These are phyloP conservation scores for Xanthoconium purpureum DNA, from an alignment of 768 basidiomycete genomes.

Conservation along the genomic window DNA sequence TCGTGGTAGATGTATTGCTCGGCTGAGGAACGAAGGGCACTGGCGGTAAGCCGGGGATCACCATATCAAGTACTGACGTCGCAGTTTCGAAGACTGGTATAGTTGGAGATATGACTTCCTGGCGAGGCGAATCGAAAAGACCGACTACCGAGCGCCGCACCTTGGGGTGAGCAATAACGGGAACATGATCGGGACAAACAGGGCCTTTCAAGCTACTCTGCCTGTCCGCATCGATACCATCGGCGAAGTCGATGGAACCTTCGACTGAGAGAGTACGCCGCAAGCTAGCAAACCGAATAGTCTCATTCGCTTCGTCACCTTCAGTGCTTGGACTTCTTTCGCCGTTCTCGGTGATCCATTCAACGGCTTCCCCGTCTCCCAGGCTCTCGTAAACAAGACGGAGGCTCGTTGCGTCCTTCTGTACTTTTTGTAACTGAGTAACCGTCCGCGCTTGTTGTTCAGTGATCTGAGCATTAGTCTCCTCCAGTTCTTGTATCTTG, in stretches of 20 bases:
- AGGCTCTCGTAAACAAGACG: slow-evolving; percentile 67
- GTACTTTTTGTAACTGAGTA: slow-evolving; percentile 61
- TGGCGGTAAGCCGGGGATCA: slow-evolving; percentile 33
- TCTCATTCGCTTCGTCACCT: slow-evolving; percentile 30
- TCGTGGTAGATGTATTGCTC: slow-evolving; percentile 21
- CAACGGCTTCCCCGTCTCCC: slow-evolving; percentile 46
- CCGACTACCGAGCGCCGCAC: slow-evolving; percentile 58
- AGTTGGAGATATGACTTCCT: slow-evolving; percentile 5
- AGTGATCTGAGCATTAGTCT: slow-evolving; percentile 64
- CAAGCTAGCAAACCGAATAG: slow-evolving; percentile 31
- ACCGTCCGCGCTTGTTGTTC: slow-evolving; percentile 62
- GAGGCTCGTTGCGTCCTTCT: slow-evolving; percentile 70
- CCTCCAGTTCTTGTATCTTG: slow-evolving; percentile 77
- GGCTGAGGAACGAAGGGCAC: slow-evolving; percentile 34
- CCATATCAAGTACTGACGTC: slow-evolving; percentile 28
- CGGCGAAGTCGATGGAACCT: slow-evolving; percentile 18
- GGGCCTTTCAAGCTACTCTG: slow-evolving; percentile 25
- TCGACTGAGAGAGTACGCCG: slow-evolving; percentile 26
- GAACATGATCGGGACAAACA: slow-evolving; percentile 15
- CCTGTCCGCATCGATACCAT: slow-evolving; percentile 20
- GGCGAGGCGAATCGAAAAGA: slow-evolving; percentile 47
- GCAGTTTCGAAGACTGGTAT: slow-evolving; percentile 14
- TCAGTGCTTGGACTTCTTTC: slow-evolving; percentile 27
- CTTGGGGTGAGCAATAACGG: slow-evolving; percentile 26
- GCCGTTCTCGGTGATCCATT: slow-evolving; percentile 44